phyloP scores from a whole-genome alignment of 1,139 yeast genomes.

The Geotrichum candidum region DNA sequence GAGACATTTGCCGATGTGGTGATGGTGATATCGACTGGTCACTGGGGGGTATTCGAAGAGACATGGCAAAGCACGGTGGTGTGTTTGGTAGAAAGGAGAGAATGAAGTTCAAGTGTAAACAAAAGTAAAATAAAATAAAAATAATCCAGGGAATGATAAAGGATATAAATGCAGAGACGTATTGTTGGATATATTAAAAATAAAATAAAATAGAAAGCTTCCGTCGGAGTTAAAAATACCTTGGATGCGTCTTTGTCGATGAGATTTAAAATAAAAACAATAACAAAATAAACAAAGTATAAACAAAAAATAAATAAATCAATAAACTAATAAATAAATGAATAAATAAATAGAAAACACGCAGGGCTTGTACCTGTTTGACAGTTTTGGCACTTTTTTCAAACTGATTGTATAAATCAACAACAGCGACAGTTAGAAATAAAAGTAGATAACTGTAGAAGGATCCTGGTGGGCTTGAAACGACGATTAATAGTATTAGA shows the following conservation, averaged over 20 bases:
- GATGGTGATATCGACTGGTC: constrained; percentile 17
- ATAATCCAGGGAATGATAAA: background rate
- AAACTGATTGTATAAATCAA: background rate
- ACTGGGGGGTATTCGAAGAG: constrained; percentile 13
- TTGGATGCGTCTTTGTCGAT: background rate
- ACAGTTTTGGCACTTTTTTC: background rate
- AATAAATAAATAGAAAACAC: background rate
- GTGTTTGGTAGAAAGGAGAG: background rate
- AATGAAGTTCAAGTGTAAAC: background rate
- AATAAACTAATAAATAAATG: too few species aligned
- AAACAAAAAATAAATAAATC: too few species aligned
- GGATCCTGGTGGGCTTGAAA: too few species aligned
- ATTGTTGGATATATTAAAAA: background rate
- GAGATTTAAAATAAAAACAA: background rate
- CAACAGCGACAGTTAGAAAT: too few species aligned
- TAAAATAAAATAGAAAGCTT: background rate
- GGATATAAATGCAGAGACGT: background rate
- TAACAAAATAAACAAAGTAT: background rate
- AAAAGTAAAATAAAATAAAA: background rate
- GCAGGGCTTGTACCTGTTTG: background rate
- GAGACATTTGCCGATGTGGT: constrained; percentile 15
- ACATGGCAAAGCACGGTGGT: background rate
- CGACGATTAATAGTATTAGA: too few species aligned
- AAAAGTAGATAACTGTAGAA: too few species aligned
- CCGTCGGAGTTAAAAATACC: background rate